Base-by-base conservation (phyloP, 192 early-diverging fungal genomes). In the Podila clonocystis region DNA sequence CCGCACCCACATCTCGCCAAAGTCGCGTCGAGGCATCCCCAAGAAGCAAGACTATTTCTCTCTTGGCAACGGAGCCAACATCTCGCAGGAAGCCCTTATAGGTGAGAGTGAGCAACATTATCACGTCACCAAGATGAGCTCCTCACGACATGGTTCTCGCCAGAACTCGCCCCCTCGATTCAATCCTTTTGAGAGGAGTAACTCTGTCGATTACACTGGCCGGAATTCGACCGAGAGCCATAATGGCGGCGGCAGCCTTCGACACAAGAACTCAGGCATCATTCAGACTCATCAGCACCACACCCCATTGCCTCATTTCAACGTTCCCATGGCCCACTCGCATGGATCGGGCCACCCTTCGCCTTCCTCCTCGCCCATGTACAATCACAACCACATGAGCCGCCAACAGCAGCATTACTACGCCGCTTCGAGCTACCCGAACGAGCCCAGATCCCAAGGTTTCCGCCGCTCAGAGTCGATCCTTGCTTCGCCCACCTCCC, bases 1-100 rank as follows among this genome's bases (percentile, higher is more conserved):
- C 74, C 91, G 92, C 55, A 93, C 93, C 9, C 94, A 95, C 72
- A 85, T 91, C 76, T 92, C 92, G 52, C 75, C 89, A 28, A 91
- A 91, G 71, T 91, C 89, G 24, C 88, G 91, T 41, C 83, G 89
- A 50, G 83, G 85, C 11, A 48, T 72, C 1, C 30, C 58, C 22
- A 80, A 73, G 58, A 73, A 75, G 55, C 66, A 55, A 61, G 74
- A 68, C 19, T 67, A 36, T 45, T 72, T 38, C 48, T 22, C 41
- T 12, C 63, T 55, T 34, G 72, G 50, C 60, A 73, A 22, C 58
- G 72, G 26, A 20, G 75, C 48, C 55, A 79, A 79, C 22, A 50
- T 49, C 45, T 80, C 77, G 7, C 70, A 80, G 45, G 77, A 73
- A 22, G 59, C 24, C 8, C 68, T 77, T 9, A 28, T 62, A 15